Evolutionary conservation across 2,329 filamentous ascomycete species (phyloP), one percentile per base, ranked within the genome.

Genomic region (Incumbomyces lentus): DNA sequence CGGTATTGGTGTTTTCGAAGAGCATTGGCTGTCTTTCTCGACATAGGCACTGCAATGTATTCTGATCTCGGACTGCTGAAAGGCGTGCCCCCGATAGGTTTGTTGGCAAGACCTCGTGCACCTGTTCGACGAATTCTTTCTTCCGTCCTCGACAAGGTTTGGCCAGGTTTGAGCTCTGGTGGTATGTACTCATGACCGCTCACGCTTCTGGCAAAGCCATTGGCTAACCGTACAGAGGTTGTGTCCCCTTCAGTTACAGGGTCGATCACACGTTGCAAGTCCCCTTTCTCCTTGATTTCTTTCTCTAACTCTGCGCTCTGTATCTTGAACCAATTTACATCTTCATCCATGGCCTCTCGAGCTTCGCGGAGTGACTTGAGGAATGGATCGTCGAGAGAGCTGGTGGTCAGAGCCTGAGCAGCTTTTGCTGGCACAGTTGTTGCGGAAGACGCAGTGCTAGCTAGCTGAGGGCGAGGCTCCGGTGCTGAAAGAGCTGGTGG

Each of bases 111-210:
- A 0, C 68, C 68, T 22, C 60, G 64, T 5, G 64, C 67, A 11
- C 68, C 68, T 5, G 67, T 70, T 36, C 58, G 48, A 32, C 67
- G 59, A 29, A 70, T 67, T 26, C 68, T 59, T 52, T 66, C 59
- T 49, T 70, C 68, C 0, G 66, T 68, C 14, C 67, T 61, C 37
- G 67, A 69, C 46, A 70, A 53, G 7, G 61, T 65, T 4, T 65
- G 56, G 10, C 65, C 66, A 18, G 64, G 55, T 13, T 63, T 60
- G 1, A 58, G 60, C 33, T 63, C 59, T 11, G 34, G 64, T 47
- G 68, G 59, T 2, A 65, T 62, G 41, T 69, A 62, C 40, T 68
- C 60, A 47, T 67, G 65, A 6, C 67, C 64, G 44, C 67, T 64
- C 26, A 61, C 55, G 17, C 42, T 45, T 22, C 44, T 52, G 16